Evolutionary conservation across 441 rosid species (phyloP).

Genomic region (Macaranga tanarius): DNA sequence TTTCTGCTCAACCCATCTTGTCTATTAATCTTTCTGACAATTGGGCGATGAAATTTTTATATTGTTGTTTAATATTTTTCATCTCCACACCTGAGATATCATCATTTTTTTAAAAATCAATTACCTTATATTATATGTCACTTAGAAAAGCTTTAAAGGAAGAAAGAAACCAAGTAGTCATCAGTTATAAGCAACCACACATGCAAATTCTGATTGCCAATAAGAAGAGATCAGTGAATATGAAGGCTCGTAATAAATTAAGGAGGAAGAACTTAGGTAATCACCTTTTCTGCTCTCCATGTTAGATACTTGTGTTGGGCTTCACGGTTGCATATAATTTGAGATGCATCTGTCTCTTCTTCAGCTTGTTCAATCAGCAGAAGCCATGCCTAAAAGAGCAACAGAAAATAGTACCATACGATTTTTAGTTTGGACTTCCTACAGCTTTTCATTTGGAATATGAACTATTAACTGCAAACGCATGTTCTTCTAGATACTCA

Average conservation of each 20-base stretch:
- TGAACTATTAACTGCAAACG: background rate
- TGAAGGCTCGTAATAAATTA: background rate
- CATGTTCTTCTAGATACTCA: background rate
- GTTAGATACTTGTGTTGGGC: slow-evolving; percentile 85
- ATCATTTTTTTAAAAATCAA: background rate
- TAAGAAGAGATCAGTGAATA: background rate
- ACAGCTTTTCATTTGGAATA: background rate
- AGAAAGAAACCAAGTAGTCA: background rate
- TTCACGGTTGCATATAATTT: slow-evolving; percentile 49
- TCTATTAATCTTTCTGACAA: background rate
- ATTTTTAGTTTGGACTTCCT: background rate
- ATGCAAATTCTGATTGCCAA: background rate
- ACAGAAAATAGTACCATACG: background rate
- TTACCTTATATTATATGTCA: too few species aligned
- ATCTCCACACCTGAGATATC: too few species aligned
- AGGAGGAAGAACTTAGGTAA: background rate
- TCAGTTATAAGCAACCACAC: background rate
- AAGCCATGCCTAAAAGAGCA: slow-evolving; percentile 69
- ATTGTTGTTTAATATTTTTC: background rate
- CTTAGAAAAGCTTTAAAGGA: background rate
- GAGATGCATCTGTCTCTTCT: slow-evolving; percentile 50
- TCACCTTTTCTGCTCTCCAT: slow-evolving; percentile 93
- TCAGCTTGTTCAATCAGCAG: slow-evolving; percentile 52
- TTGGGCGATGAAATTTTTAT: background rate
- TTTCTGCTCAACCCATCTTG: background rate